A percentile compares a stretch with the other conserved stretches of the same genome.
These are phyloP conservation scores for Fusarium napiforme DNA, from an alignment of 2,329 filamentous ascomycete species.

Conservation along the genomic window DNA sequence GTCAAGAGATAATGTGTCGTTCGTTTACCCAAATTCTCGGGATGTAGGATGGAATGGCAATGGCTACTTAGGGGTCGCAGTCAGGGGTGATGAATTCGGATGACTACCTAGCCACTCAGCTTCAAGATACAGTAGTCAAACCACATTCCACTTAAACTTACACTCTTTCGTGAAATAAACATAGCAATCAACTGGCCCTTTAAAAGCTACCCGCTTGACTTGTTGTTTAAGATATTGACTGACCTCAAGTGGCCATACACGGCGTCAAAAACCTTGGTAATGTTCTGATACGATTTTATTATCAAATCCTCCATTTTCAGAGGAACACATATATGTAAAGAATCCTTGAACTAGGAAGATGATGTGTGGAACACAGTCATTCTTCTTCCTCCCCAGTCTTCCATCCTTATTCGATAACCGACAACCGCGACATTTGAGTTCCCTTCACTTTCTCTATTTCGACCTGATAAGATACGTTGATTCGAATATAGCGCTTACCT, in stretches of 20 bases:
- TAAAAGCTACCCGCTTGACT: background rate
- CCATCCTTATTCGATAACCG: too few relatives aligned
- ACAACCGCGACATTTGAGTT: too few relatives aligned
- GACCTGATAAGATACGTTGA: too few relatives aligned
- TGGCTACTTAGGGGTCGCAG: rapidly evolving
- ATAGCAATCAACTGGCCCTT: rapidly evolving
- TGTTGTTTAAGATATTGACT: background rate
- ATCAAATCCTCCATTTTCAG: background rate
- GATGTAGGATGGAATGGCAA: background rate
- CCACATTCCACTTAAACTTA: rapidly evolving
- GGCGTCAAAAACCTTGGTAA: rapidly evolving
- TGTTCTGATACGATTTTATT: background rate
- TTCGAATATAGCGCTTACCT: too few relatives aligned
- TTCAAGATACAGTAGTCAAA: background rate
- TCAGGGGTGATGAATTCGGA: background rate
- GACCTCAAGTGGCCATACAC: background rate
- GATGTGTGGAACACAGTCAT: too few relatives aligned
- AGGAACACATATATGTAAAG: too few relatives aligned
- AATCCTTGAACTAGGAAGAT: too few relatives aligned
- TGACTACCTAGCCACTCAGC: background rate
- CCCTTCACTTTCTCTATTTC: too few relatives aligned
- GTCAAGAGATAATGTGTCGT: rapidly evolving
- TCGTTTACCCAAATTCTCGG: rapidly evolving
- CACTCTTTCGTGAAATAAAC: background rate
- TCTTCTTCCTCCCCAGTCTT: too few relatives aligned